phyloP scores from a whole-genome alignment of 73 alveolate genomes.

The Diophrys appendiculata region DNA sequence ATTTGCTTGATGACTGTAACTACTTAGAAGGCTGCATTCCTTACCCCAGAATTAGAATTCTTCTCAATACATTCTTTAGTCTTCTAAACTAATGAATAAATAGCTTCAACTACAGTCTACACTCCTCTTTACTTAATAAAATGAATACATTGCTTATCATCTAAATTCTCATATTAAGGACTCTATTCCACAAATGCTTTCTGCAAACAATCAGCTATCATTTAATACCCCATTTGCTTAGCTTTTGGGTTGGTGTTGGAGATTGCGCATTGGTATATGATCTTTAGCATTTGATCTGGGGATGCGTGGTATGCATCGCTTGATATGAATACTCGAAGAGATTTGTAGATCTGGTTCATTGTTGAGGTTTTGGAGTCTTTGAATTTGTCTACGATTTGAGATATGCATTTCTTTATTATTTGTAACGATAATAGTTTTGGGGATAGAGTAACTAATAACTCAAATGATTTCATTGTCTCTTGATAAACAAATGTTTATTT shows the following conservation, averaged over 20 bases:
- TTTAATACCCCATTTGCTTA: too few species aligned
- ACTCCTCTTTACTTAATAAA: too few species aligned
- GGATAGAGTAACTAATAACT: neutral
- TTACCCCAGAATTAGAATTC: neutral
- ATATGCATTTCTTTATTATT: neutral
- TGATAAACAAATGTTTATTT: neutral
- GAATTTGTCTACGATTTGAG: neutral
- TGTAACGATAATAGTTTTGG: neutral
- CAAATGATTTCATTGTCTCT: neutral
- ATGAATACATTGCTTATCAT: too few species aligned
- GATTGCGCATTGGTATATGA: neutral
- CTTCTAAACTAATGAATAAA: neutral
- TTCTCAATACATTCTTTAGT: neutral
- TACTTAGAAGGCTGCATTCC: neutral
- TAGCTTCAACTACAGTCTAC: too few species aligned
- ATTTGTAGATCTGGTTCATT: too few species aligned
- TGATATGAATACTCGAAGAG: neutral
- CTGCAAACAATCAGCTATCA: too few species aligned
- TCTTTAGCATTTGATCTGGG: neutral
- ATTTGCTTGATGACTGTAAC: neutral
- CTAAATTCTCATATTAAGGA: too few species aligned
- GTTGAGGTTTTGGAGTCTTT: neutral
- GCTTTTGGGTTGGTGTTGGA: neutral
- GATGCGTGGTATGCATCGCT: neutral
- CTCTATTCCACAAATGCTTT: too few species aligned